Evolutionary conservation across 2,329 filamentous ascomycete species (phyloP).

Genomic region (Aspergillus fumigatiaffinis): DNA sequence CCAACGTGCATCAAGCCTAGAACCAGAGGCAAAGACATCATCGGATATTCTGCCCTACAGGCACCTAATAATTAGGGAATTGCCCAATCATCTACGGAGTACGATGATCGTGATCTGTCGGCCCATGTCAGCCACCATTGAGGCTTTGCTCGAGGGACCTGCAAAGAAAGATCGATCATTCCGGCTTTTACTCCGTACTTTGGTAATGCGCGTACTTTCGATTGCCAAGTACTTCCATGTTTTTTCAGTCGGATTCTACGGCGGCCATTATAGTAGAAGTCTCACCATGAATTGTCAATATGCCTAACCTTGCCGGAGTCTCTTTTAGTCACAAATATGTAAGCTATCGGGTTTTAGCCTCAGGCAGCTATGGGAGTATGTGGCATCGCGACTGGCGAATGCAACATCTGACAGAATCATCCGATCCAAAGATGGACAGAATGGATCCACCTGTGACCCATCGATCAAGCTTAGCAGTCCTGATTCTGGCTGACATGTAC

Average conservation of each 20-base stretch:
- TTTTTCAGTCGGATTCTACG: not conserved
- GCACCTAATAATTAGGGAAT: not conserved
- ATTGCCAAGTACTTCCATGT: not conserved
- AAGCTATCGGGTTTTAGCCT: not conserved
- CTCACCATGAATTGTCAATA: not conserved
- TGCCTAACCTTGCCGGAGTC: not conserved
- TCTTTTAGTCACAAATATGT: not conserved
- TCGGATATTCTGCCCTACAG: not conserved
- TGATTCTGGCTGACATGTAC: not conserved
- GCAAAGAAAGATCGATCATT: not conserved
- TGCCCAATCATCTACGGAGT: not conserved
- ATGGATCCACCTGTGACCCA: not conserved
- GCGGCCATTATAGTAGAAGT: not conserved
- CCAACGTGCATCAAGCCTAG: not conserved
- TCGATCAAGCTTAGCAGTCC: not conserved
- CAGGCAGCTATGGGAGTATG: not conserved
- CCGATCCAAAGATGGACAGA: not conserved
- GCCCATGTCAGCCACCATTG: not conserved
- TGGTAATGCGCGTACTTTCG: not conserved
- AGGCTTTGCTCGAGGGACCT: not conserved
- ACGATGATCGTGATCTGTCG: not conserved
- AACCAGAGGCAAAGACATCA: not conserved
- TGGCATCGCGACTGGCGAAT: not conserved
- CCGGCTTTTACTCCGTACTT: not conserved
- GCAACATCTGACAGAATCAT: not conserved